phyloP scores from a whole-genome alignment of 1,284 basidiomycete species.

The Singerocomus inundabilis region DNA sequence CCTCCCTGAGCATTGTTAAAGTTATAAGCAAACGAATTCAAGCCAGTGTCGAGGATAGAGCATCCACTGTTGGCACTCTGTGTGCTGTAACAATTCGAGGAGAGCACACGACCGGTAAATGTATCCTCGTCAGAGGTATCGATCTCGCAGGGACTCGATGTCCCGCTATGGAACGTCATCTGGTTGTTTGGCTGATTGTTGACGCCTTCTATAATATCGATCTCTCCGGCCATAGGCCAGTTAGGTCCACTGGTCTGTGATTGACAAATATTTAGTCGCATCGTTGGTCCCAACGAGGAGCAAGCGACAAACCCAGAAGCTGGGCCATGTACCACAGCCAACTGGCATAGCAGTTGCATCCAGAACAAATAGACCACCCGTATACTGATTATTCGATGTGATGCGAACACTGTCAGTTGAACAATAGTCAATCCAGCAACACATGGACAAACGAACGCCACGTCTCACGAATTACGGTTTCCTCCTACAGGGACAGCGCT shows the following conservation, averaged over 20 bases:
- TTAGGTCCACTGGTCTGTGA: slow-evolving; percentile 47
- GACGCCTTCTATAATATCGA: slow-evolving; percentile 73
- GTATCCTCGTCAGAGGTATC: not conserved
- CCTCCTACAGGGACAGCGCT: slow-evolving; percentile 48
- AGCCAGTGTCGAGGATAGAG: slow-evolving; percentile 38
- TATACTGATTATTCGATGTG: slow-evolving; percentile 59
- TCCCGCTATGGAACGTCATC: slow-evolving; percentile 65
- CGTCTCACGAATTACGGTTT: slow-evolving; percentile 60
- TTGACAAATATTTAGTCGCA: not conserved
- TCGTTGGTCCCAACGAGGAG: not conserved
- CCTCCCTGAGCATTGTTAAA: slow-evolving; percentile 73
- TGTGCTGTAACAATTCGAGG: slow-evolving; percentile 41
- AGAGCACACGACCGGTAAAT: slow-evolving; percentile 34
- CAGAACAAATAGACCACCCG: slow-evolving; percentile 70
- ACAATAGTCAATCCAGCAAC: slow-evolving; percentile 15
- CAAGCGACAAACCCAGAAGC: slow-evolving; percentile 48
- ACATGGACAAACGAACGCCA: slow-evolving; percentile 2
- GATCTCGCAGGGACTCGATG: slow-evolving; percentile 13
- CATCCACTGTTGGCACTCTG: slow-evolving; percentile 48
- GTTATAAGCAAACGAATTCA: slow-evolving; percentile 57
- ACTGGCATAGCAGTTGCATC: slow-evolving; percentile 74
- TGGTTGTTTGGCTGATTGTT: slow-evolving; percentile 58
- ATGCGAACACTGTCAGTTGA: slow-evolving; percentile 61
- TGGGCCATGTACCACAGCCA: slow-evolving; percentile 78
- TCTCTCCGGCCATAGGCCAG: slow-evolving; percentile 69